These are phyloP conservation scores for Entamoeba moshkovskii DNA, from an alignment of 208 protist genomes.

Conservation along the genomic window DNA sequence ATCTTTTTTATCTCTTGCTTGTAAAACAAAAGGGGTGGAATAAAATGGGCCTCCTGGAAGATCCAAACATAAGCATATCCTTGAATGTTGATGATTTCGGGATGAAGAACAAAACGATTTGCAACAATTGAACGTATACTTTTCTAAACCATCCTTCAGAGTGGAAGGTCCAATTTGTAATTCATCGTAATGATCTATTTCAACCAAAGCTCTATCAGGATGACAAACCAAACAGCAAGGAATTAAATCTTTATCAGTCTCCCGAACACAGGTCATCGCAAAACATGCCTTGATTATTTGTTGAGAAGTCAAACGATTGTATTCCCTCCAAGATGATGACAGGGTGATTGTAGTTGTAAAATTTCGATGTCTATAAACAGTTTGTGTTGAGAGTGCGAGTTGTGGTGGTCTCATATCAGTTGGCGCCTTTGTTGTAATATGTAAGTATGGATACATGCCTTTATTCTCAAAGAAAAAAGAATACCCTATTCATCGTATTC, in stretches of 20 bases:
- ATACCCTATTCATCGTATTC: background rate
- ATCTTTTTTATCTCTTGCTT: background rate
- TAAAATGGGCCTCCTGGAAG: background rate
- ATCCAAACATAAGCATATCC: background rate
- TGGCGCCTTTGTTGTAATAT: background rate
- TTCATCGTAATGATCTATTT: background rate
- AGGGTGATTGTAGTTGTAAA: background rate
- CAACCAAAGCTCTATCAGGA: background rate
- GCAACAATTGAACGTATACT: background rate
- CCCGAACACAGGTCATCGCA: background rate
- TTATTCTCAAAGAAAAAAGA: background rate
- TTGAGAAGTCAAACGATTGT: background rate
- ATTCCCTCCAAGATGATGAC: background rate
- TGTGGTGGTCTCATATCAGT: background rate
- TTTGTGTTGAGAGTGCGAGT: background rate
- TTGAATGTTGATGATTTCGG: background rate
- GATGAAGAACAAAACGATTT: background rate
- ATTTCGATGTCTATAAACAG: background rate
- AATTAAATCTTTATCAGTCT: background rate
- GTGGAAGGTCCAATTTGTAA: background rate
- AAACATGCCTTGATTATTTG: background rate
- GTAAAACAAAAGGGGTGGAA: background rate
- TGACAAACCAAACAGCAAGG: background rate
- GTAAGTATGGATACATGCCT: background rate
- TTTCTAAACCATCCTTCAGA: background rate